Evolutionary conservation across 1,284 basidiomycete species (phyloP), one percentile per base, ranked within the genome.

Genomic region (Cutaneotrichosporon arboriforme): DNA sequence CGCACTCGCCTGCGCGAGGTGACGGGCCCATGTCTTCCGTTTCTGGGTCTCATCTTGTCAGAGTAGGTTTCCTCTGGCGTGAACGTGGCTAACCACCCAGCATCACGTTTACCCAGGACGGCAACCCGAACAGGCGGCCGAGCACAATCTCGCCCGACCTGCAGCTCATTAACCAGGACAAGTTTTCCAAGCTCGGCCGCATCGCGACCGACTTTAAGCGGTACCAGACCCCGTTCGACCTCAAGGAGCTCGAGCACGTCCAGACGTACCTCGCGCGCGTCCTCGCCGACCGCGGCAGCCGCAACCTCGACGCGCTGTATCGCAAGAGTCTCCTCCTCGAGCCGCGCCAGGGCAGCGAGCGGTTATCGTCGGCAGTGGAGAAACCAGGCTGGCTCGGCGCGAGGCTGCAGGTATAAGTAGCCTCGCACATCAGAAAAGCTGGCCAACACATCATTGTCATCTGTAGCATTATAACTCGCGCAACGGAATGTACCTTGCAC

Each of bases 101-200:
- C 73, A 81, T 97, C 57, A 97, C 92, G 1, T 98, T 97, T 75
- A 93, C 90, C 64, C 84, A 88, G 49, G 94, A 96, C 67, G 94
- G 94, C 36, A 97, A 97, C 72, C 86, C 90, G 8, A 86, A 87
- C 8, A 81, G 85, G 63, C 81, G 94, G 59, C 81, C 85, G n/a
- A 88, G 90, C 12, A 88, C 87, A 1, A 72, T 82, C 54, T 84
- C 85, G 51, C 79, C 86, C 2, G 81, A 83, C 46, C 85, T 90
- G 72, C 87, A 86, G 68, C 76, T 98, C 45, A 81, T 97, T 71
- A 98, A 98, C 75, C 93, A 96, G 72, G 94, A 93, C 77, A 94
- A 90, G 77, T 96, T 87, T 64, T 84, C 88, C 69, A 92, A 91
- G 73, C 81, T 97, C 52, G 88, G 88, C 18, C 81, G 86, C 62